Evolutionary conservation across 352 stramenopile genomes (phyloP).

Genomic region (Globisporangium nunn): DNA sequence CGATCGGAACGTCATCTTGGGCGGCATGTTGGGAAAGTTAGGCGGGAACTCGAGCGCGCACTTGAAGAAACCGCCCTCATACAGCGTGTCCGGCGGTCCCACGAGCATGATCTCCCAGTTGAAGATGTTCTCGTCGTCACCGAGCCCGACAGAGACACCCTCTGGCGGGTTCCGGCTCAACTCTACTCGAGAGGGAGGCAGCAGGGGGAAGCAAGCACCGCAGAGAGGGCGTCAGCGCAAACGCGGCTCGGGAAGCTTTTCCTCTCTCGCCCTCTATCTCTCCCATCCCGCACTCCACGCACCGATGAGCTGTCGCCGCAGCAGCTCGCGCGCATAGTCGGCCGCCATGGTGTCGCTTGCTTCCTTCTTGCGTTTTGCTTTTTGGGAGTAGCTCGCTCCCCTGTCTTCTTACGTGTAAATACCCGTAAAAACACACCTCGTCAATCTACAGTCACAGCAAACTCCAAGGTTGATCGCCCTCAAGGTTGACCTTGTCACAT

Average conservation of each 20-base stretch:
- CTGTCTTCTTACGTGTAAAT: neutral
- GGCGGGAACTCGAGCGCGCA: slow-evolving; percentile 94
- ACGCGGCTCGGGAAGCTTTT: no score
- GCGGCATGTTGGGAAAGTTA: slow-evolving; percentile 99
- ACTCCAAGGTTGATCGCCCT: neutral
- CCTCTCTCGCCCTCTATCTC: no score
- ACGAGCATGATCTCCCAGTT: slow-evolving; percentile 99
- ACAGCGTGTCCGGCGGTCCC: slow-evolving; percentile 90
- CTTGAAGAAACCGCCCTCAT: slow-evolving; percentile 99
- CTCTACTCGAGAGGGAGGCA: slow-evolving; percentile 57
- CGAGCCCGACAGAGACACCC: slow-evolving; percentile 96
- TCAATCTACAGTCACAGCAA: neutral
- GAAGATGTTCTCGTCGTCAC: slow-evolving; percentile 98
- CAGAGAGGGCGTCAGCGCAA: neutral
- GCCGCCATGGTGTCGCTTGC: slow-evolving; percentile 23
- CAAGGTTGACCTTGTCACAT: no score
- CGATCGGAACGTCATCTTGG: slow-evolving; percentile 97
- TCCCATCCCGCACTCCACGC: slow-evolving; percentile 14
- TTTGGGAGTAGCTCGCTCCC: slow-evolving; percentile 3
- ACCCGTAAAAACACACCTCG: neutral
- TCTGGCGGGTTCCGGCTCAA: slow-evolving; percentile 98
- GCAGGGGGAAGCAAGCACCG: neutral
- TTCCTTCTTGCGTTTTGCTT: slow-evolving; percentile 10
- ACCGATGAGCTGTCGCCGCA: slow-evolving; percentile 79
- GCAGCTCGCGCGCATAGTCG: slow-evolving; percentile 76